Base-by-base conservation (phyloP, 2,329 filamentous ascomycete genomes). In the Thelonectria blattea region DNA sequence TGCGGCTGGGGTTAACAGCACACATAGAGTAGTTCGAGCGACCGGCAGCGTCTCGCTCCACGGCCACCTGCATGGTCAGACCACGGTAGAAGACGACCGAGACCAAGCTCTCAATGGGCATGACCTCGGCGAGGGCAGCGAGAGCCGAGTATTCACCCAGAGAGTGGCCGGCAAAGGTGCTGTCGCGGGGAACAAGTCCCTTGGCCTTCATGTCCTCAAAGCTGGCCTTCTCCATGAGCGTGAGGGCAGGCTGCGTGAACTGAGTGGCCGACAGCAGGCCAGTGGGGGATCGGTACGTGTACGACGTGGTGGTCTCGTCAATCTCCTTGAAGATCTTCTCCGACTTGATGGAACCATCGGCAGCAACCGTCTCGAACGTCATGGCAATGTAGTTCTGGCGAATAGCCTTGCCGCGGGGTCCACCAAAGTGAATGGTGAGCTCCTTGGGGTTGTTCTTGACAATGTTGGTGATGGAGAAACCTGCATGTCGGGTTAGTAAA, bases 311-410 rank as follows among this genome's bases (percentile, higher is more conserved):
- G 74, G 85, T 89, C 80, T 98, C 95, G 72, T 90, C 87, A 71
- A 99, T 93, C 72, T 96, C 93, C 83, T 99, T 98, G 86, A 99
- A 99, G 75, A 99, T 99, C 80, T 94, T 96, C 84, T 99, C 95
- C 0, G 95, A 97, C 80, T 97, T 98, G 81, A 97, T 93, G 37
- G 87, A 87, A 24, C 95, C 95, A 76, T 99, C 95, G 2, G 91
- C 82, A 60, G 90, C 91, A 54, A 99, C 93, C n/a, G 94, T 96
- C 82, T 99, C 95, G 78, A 98, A 99, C 49, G 94, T 98, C 95
- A 99, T 99, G 61, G 94, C 89, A 91, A 98, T 98, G 83, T 99
- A 99, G 80, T 99, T 99, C 74, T 97, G 91, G 65, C 95, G 92
- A 70, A 99, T 99, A 52, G 92, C 93, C 81, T 98, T 99, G 74